Evolutionary conservation across 2,329 filamentous ascomycete species (phyloP), one percentile per base, ranked within the genome.

Genomic region (Penicillium sp.): DNA sequence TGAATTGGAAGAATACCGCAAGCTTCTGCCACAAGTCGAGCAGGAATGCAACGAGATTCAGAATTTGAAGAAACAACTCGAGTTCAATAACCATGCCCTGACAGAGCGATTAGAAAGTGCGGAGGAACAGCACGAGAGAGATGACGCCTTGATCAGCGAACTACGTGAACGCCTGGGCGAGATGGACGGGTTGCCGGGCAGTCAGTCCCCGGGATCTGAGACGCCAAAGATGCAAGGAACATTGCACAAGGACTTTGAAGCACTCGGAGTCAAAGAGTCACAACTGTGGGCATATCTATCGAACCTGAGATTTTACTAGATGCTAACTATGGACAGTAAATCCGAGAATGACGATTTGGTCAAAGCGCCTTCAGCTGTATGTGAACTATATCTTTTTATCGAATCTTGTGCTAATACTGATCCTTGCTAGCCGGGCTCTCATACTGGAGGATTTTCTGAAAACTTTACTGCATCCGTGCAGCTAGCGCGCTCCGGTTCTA

Each of bases 11-110:
- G 73, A 76, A 58, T 78, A 78, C 55, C 71, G 74, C 57, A 73
- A 74, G 44, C 68, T 79, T 18, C 61, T 79, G 43, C 74, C 77
- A 7, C 74, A 71, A 42, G 77, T 79, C 53, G 77, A 79, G 55
- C 76, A 78, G 61, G 76, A 79, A 52, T 72, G 74, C 51, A 74
- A 73, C 56, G 77, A 79, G 55, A 72, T 78, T 36, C 76, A 77
- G 55, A 74, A 75, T 41, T 66, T 78, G 55, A 79, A 79, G 62
- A 78, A 77, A 51, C 71, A 78, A 55, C 66, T 79, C 9, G 76
- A 79, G 56, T 76, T 78, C 55, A 76, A 79, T 59, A 78, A 78
- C 52, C 75, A 78, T 55, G 72, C 75, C 13, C 68, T 79, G 14
- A 75, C 74, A 7, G 75, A 76, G 54, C 68, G 76, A 14, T 70